Evolutionary conservation across 148 eudicot genomes (phyloP).

Genomic region (Limonium bicolor): DNA sequence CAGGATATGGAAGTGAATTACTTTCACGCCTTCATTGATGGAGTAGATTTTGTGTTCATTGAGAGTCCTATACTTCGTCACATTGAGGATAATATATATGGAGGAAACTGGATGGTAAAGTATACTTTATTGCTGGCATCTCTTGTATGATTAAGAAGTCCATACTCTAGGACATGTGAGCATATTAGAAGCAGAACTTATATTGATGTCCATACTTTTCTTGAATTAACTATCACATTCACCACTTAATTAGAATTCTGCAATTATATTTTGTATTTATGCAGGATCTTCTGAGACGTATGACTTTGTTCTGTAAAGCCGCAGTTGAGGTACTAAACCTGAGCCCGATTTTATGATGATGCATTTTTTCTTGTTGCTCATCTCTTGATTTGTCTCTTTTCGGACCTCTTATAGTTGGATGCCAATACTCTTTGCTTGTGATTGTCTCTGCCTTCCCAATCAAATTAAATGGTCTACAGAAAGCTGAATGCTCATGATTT

Average conservation of each 20-base stretch:
- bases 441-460: not conserved
- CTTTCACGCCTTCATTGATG: conserved; percentile 77
- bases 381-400: not conserved
- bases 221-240: too few relatives aligned
- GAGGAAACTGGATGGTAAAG: conserved; percentile 71
- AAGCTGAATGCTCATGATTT: not conserved
- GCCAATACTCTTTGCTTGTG: not conserved
- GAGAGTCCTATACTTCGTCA: conserved; percentile 49
- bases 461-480: too few relatives aligned
- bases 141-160: too few relatives aligned
- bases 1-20: conserved; percentile 87
- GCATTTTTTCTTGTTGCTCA: not conserved
- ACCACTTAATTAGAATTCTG: too few relatives aligned
- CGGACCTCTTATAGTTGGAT: not conserved
- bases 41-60: conserved; percentile 93
- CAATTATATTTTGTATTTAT: too few relatives aligned
- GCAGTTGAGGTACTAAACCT: conserved; percentile 99
- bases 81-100: conserved; percentile 59
- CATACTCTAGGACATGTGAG: too few relatives aligned
- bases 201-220: too few relatives aligned
- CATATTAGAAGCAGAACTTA: too few relatives aligned
- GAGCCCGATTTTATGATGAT: too few relatives aligned
- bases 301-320: conserved; percentile 92
- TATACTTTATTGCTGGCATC: too few relatives aligned
- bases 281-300: conserved; percentile 89